Conservation (phyloP, 2,329 filamentous ascomycete species). For the Trichoderma simmonsii region DNA sequence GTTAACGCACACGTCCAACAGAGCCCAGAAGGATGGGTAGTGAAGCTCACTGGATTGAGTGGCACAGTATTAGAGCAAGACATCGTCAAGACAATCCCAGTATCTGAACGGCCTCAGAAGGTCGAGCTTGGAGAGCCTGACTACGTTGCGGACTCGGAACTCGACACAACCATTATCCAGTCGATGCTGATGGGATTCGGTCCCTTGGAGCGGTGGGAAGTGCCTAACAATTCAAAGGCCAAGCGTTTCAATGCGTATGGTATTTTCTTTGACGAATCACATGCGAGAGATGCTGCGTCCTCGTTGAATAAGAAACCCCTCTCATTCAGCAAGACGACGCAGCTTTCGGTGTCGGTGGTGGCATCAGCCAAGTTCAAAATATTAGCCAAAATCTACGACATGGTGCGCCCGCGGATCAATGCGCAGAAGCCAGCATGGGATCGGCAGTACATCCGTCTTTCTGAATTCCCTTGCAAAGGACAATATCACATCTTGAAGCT, state of each 20-base stretch:
- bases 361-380: conserved; percentile 40
- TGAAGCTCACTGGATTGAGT: background rate
- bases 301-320: conserved; percentile 27
- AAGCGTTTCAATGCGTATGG: conserved; percentile 40
- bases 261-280: conserved; percentile 36
- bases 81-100: background rate
- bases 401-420: conserved; percentile 30
- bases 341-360: conserved; percentile 37
- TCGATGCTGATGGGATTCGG: conserved; percentile 33
- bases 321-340: conserved; percentile 30
- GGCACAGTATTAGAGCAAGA: background rate
- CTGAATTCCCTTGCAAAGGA: background rate
- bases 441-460: background rate
- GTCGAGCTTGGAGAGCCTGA: background rate
- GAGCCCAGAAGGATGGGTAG: background rate
- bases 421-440: background rate
- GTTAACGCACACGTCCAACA: background rate
- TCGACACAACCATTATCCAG: conserved; percentile 25
- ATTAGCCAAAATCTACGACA: conserved; percentile 31
- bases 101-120: background rate
- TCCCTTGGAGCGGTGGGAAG: conserved; percentile 35
- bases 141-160: conserved; percentile 22
- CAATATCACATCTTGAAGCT: background rate
- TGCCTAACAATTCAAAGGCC: conserved; percentile 23
- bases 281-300: conserved; percentile 32